A percentile compares a stretch with the other conserved stretches of the same genome.
Evolutionary conservation across 768 basidiomycete genomes (phyloP).

Genomic region (Lactarius sanguifluus): DNA sequence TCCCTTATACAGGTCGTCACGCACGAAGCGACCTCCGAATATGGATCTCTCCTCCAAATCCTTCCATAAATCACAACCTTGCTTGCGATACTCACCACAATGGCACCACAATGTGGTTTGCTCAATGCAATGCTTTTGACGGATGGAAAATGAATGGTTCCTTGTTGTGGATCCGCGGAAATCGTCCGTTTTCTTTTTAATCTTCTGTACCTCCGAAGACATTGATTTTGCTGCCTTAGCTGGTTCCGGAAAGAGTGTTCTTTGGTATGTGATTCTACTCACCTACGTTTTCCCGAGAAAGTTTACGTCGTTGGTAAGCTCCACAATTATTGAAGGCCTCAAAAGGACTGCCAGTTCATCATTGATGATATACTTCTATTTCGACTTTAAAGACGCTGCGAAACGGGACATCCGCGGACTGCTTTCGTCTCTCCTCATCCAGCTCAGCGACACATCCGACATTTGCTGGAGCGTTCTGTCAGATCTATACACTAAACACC

Average conservation of each 20-base stretch:
- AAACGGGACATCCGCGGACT: constrained; percentile 2
- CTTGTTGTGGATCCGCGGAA: constrained; percentile 12
- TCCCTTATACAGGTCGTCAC: neutral
- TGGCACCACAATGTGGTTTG: constrained; percentile 5
- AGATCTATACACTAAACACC: neutral
- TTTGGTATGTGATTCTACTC: neutral
- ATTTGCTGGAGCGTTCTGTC: neutral
- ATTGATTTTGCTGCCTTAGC: constrained; percentile 1
- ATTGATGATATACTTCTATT: constrained; percentile 1
- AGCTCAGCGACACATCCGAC: neutral
- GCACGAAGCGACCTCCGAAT: neutral
- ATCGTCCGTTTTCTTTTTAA: neutral
- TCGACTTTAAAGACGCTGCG: neutral
- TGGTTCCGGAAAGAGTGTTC: constrained; percentile 9
- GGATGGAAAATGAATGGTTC: constrained; percentile 7
- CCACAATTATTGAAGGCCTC: constrained; percentile 8
- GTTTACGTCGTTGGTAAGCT: constrained; percentile 2
- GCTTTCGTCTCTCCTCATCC: constrained; percentile 1
- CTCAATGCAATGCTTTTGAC: neutral
- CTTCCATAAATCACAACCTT: constrained; percentile 8
- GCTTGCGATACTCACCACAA: neutral
- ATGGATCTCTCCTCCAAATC: constrained; percentile 15
- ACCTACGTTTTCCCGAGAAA: too few species aligned
- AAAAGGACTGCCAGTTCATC: neutral
- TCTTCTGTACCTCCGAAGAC: neutral